These are phyloP conservation scores for Lasiosphaeria hispida DNA, from an alignment of 495 filamentous ascomycete species.

Conservation along the genomic window DNA sequence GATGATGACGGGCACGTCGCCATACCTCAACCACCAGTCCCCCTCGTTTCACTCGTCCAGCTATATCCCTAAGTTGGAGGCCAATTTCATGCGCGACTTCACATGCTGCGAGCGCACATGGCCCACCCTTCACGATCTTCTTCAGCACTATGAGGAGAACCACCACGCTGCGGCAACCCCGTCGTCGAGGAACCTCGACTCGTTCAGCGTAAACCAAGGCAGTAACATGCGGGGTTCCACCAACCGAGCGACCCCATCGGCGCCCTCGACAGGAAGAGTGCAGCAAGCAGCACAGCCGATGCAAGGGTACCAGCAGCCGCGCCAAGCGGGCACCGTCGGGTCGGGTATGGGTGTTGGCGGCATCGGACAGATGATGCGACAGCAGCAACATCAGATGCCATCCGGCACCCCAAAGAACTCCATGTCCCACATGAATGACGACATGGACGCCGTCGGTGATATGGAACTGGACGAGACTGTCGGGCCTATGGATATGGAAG, in stretches of 20 bases:
- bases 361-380: conserved; percentile 49
- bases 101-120: conserved; percentile 85
- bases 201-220: conserved; percentile 24
- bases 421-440: conserved; percentile 52
- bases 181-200: conserved; percentile 25
- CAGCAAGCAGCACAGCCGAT: conserved; percentile 28
- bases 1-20: conserved; percentile 94
- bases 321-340: conserved; percentile 30
- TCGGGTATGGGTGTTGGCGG: conserved; percentile 36
- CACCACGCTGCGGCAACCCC: conserved; percentile 56
- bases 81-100: conserved; percentile 95
- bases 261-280: conserved; percentile 19
- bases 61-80: conserved; percentile 95
- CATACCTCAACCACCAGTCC: conserved; percentile 77
- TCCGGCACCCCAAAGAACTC: conserved; percentile 28
- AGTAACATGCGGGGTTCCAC: conserved; percentile 19
- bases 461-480: conserved; percentile 95
- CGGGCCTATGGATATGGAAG: conserved; percentile 58
- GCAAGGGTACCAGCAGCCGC: conserved; percentile 39
- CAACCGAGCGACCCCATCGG: conserved; percentile 26
- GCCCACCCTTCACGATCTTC: conserved; percentile 86
- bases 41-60: conserved; percentile 97
- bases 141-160: conserved; percentile 94
- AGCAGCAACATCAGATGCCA: conserved; percentile 36
- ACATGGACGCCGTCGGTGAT: conserved; percentile 85